Evolutionary conservation across 1,284 basidiomycete species (phyloP), one percentile per base, ranked within the genome.

Genomic region (Trametes sp.): DNA sequence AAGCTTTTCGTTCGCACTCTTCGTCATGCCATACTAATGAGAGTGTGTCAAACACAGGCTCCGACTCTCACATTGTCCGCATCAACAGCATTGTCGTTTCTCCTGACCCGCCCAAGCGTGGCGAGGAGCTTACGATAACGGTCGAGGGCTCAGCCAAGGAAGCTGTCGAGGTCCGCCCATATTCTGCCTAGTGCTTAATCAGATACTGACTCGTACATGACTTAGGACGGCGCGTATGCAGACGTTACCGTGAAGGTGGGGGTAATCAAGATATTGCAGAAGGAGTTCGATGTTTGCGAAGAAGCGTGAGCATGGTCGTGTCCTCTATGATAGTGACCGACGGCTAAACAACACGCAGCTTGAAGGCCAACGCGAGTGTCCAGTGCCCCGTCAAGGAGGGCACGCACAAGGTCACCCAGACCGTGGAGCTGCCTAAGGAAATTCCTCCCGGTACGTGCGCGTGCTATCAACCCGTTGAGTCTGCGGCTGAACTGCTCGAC

Each of bases 161-260:
- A 63, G 72, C 66, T 9, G 87, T 98, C 67, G 82, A 92, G 80
- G 95, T 95, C 64, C 29, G 51, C 61, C 4, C 45, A 21, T 10
- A n/a, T 8, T n/a, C n/a, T n/a, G n/a, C n/a, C n/a, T n/a, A n/a
- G n/a, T n/a, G n/a, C n/a, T n/a, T n/a, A n/a, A n/a, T n/a, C n/a
- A n/a, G n/a, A n/a, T 26, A 21, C 46, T 59, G 16, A 21, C 42
- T 36, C 28, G 31, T 36, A 24, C 6, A 26, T n/a, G 10, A n/a
- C n/a, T n/a, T 9, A 97, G 95, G 90, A 95, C 10, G 96, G 96
- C n/a, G 92, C 96, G 33, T 92, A 87, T 71, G 95, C 91, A 11
- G 87, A 96, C 68, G 94, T 98, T 2, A 79, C 80, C 1, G 95
- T 98, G 64, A 98, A 97, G 77, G 82, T 98, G 42, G 96, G 96